Conservation (phyloP, 768 basidiomycete species). For the Rhizopogon vinicolor region DNA sequence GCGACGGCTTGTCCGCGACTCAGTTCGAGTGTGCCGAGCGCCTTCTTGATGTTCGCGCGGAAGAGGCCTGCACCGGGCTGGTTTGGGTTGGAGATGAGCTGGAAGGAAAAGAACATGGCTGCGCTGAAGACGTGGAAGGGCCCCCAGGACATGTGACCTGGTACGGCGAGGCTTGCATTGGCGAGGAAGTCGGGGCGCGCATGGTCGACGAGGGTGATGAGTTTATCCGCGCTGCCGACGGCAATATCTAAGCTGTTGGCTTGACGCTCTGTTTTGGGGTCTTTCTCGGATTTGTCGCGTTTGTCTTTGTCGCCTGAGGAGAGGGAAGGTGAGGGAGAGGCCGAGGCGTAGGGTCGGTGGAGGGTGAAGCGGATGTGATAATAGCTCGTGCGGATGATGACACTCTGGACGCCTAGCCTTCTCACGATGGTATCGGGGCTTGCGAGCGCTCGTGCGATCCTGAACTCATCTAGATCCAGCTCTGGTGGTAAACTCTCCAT, state of each 20-base stretch:
- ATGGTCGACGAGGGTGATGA: slow-evolving; percentile 74
- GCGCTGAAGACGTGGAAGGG: slow-evolving; percentile 84
- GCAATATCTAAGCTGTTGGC: slow-evolving; percentile 69
- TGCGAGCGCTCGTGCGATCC: slow-evolving; percentile 66
- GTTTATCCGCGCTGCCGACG: slow-evolving; percentile 69
- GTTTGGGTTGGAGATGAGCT: slow-evolving; percentile 75
- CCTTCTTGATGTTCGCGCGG: slow-evolving; percentile 70
- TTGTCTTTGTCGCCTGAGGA: slow-evolving; percentile 18
- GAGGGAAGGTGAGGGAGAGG: slow-evolving; percentile 14
- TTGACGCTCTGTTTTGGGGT: slow-evolving; percentile 30
- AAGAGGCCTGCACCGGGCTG: slow-evolving; percentile 76
- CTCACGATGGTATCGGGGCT: slow-evolving; percentile 54
- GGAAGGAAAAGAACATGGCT: slow-evolving; percentile 91
- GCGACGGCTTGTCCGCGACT: slow-evolving; percentile 62
- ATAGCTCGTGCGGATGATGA: slow-evolving; percentile 73
- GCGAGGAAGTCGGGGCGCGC: slow-evolving; percentile 73
- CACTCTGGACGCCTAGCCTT: slow-evolving; percentile 74
- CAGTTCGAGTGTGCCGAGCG: slow-evolving; percentile 60
- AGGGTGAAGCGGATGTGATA: slow-evolving; percentile 83
- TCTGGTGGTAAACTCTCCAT: slow-evolving; percentile 72
- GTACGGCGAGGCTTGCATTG: slow-evolving; percentile 64
- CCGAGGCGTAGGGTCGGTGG: slow-evolving; percentile 67
- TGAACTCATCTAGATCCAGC: slow-evolving; percentile 72
- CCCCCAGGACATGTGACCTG: slow-evolving; percentile 81
- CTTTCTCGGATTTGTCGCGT: slow-evolving; percentile 27